Evolutionary conservation across 2,329 filamentous ascomycete species (phyloP), one percentile per base, ranked within the genome.

Genomic region (Xylariaceae sp.): DNA sequence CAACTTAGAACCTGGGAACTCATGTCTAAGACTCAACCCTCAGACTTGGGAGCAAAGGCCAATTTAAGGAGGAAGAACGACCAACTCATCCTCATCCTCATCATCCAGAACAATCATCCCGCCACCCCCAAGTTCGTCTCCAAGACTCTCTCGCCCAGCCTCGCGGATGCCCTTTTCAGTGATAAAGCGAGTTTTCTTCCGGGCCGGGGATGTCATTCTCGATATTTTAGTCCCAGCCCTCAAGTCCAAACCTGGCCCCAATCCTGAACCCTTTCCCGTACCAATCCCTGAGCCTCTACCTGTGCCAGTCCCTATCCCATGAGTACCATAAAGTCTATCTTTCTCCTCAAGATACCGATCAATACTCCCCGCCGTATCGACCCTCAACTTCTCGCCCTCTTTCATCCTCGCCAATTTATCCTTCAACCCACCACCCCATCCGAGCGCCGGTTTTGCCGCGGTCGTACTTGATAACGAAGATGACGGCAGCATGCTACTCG

Each of bases 131-230:
- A 70, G 64, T 41, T 78, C 76, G n/a, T 65, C 70, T 8, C 83
- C 82, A 2, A 90, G 62, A 59, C 85, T 89, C 59, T 90, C 86
- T 48, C 85, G 73, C 1, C 86, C 86, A 4, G 86, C 86, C 65
- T 88, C 85, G 44, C 82, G 78, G 50, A 91, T 90, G 0, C 86
- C 86, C 62, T 84, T 87, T 34, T 82, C 81, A 21, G 86, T 88
- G 33, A 90, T 77, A 60, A 91, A 90, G n/a, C 86, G 74, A 41
- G 86, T 90, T 73, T 88, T 88, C 67, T 88, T 85, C 54, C 78
- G 73, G 23, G 80, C 74, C 0, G 79, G 79, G 59, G 60, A 74
- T 53, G 52, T 49, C 62, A 40, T 65, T 57, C 61, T 61, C 21
- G 58, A 48, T 35, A 25, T 17, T 42, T 42, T 33, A 19, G n/a